Conservation (phyloP, 1,284 basidiomycete genomes). For the Prillingera fragicola region DNA sequence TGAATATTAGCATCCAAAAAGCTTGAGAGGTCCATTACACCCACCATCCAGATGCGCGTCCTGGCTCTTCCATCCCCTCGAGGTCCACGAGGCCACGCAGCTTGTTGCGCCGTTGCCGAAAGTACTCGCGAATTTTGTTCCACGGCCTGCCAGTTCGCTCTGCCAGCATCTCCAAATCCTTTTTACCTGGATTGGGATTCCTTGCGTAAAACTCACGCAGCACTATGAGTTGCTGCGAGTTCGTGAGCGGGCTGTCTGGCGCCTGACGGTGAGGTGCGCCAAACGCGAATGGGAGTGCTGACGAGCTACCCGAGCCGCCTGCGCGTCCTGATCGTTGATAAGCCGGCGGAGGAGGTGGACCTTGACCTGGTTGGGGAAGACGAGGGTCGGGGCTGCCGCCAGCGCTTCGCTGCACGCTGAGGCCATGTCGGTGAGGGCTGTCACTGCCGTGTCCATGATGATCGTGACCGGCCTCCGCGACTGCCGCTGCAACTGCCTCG, state of each 20-base stretch:
- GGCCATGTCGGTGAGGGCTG: neutral
- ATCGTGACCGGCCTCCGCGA: constrained; percentile 3
- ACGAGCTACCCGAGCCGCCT: neutral
- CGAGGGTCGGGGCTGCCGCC: constrained; percentile 5
- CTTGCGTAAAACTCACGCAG: constrained; percentile 36
- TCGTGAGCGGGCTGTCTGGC: constrained; percentile 15
- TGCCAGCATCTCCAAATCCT: constrained; percentile 32
- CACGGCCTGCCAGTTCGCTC: constrained; percentile 37
- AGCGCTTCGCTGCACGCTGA: no score
- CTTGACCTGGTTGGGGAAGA: constrained; percentile 12
- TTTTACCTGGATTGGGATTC: constrained; percentile 39
- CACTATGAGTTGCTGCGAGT: constrained; percentile 33
- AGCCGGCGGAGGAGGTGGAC: constrained; percentile 15
- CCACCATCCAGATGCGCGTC: constrained; percentile 40
- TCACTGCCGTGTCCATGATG: neutral
- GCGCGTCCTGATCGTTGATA: constrained; percentile 11
- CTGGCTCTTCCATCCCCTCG: constrained; percentile 41
- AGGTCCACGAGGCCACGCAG: constrained; percentile 36
- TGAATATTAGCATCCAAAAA: constrained; percentile 7
- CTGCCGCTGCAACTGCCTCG: constrained; percentile 26
- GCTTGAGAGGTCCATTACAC: constrained; percentile 3
- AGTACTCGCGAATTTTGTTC: constrained; percentile 44
- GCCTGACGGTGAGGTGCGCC: constrained; percentile 15
- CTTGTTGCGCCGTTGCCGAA: constrained; percentile 42
- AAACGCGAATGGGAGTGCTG: constrained; percentile 11